Percentiles rank a stretch among this genome's conserved stretches.
Conservation (phyloP, 345 rosid genomes). For the Orychophragmus violaceus region DNA sequence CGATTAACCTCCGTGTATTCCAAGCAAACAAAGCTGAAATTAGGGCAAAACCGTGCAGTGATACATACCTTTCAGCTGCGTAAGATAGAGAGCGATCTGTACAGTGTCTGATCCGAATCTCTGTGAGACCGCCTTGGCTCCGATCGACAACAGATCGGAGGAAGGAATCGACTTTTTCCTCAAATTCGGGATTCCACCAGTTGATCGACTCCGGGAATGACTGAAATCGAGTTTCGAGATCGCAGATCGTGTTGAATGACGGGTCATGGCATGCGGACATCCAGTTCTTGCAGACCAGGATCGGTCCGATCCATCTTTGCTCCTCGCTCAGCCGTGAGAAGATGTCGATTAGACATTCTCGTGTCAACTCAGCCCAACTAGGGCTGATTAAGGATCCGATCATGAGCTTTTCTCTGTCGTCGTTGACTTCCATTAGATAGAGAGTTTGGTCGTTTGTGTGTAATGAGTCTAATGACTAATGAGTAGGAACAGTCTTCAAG, state of each 20-base stretch:
- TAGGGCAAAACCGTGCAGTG: not conserved
- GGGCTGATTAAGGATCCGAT: slow-evolving; percentile 19
- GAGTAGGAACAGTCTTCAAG: not conserved
- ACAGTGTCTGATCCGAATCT: slow-evolving; percentile 62
- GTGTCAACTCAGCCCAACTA: slow-evolving; percentile 67
- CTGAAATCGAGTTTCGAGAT: slow-evolving; percentile 51
- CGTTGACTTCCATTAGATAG: slow-evolving; percentile 1
- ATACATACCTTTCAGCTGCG: slow-evolving; percentile 54
- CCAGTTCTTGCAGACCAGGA: slow-evolving; percentile 70
- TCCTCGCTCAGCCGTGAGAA: slow-evolving; percentile 53
- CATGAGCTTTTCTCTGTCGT: not conserved
- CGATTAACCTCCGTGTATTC: not conserved
- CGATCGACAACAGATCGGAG: slow-evolving; percentile 47
- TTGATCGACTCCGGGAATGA: slow-evolving; percentile 39
- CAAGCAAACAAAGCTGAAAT: not conserved
- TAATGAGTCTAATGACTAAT: not conserved
- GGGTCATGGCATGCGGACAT: slow-evolving; percentile 53
- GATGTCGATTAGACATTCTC: slow-evolving; percentile 60
- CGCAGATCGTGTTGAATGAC: slow-evolving; percentile 47
- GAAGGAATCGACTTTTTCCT: slow-evolving; percentile 54
- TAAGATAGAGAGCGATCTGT: slow-evolving; percentile 52
- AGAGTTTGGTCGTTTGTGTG: not conserved
- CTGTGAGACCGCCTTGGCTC: slow-evolving; percentile 47
- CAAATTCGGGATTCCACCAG: slow-evolving; percentile 68
- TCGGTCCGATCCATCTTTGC: slow-evolving; percentile 61